Base-by-base conservation (phyloP, 2,329 filamentous ascomycete genomes). In the Lasiodiplodia hormozganensis region DNA sequence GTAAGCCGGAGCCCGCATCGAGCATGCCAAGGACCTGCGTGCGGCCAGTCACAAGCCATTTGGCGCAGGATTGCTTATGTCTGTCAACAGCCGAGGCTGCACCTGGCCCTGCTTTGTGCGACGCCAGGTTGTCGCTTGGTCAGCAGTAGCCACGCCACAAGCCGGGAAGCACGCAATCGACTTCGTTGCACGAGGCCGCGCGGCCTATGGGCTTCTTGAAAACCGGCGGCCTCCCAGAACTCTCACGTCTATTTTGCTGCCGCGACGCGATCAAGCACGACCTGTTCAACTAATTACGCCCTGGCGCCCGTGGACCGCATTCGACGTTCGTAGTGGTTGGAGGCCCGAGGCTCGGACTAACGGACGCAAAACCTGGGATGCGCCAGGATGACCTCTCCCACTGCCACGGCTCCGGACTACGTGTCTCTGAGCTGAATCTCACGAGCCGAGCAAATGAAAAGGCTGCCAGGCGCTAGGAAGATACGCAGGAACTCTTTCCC, bases 131-230 rank as follows among this genome's bases (percentile, higher is more conserved):
- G 60, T 18, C n/a, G 60, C 60, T 36, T 34, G 16, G 58, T 51
- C 18, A 62, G 28, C 43, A 52, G 23, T 47, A 38, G 11, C 28
- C 43, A 38, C 16, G 25, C 21, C 18, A 18, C 18, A 12, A 52
- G 60, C 43, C 40, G 47, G 16, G 10, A 31, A 64, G 60, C 60
- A 64, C 60, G 60, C 60, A 36, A 64, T 51, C 10, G 28, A 64
- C 43, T 18, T n/a, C n/a, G 28, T 21, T 62, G 31, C 58, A 21
- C 21, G 57, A 51, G 31, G 58, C 58, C 58, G 58, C 58, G 58
- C 43, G 58, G 58, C 40, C 43, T 3, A 14, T 12, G 23, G 10
- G 28, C 40, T 31, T 25, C 18, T 62, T 49, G 58, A 62, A 51
- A 62, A 62, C 23, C 31, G 18, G 25, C 58, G 16, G 34, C 58